phyloP scores from a whole-genome alignment of 2,329 filamentous ascomycete species.

The Diaporthe citrichinensis region DNA sequence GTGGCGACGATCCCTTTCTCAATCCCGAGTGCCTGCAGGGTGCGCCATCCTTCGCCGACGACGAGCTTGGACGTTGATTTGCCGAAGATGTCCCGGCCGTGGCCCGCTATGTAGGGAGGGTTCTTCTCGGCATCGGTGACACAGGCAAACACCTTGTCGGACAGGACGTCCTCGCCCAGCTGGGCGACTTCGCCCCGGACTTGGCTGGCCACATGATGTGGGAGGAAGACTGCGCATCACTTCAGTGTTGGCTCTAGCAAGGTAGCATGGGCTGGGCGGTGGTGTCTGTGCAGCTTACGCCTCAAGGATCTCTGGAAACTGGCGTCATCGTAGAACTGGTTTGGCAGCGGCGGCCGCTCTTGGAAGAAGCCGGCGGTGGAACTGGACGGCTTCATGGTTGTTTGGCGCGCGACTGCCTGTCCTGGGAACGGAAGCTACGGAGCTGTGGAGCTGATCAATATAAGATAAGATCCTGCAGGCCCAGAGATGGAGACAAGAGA shows the following conservation, averaged over 20 bases:
- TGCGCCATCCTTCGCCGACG: constrained; percentile 76
- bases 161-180: constrained; percentile 67
- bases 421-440: background rate
- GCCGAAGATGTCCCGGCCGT: constrained; percentile 74
- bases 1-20: constrained; percentile 59
- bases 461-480: constrained; percentile 12
- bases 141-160: constrained; percentile 67
- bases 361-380: constrained; percentile 70
- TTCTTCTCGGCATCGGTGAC: constrained; percentile 76
- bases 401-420: background rate
- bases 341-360: constrained; percentile 63
- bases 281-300: constrained; percentile 54
- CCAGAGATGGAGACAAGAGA: constrained; percentile 1
- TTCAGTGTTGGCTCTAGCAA: background rate
- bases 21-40: constrained; percentile 71
- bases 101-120: constrained; percentile 70
- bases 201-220: constrained; percentile 57
- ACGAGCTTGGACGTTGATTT: constrained; percentile 70
- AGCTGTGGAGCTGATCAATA: background rate
- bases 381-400: constrained; percentile 59
- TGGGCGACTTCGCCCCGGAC: constrained; percentile 57
- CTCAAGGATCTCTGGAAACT: constrained; percentile 66
- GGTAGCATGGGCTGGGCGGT: constrained; percentile 6
- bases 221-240: constrained; percentile 62
- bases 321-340: constrained; percentile 70